A percentile compares a stretch with the other conserved stretches of the same genome.
Conservation (phyloP, 2,329 filamentous ascomycete genomes). For the Paraphoma sp. region DNA sequence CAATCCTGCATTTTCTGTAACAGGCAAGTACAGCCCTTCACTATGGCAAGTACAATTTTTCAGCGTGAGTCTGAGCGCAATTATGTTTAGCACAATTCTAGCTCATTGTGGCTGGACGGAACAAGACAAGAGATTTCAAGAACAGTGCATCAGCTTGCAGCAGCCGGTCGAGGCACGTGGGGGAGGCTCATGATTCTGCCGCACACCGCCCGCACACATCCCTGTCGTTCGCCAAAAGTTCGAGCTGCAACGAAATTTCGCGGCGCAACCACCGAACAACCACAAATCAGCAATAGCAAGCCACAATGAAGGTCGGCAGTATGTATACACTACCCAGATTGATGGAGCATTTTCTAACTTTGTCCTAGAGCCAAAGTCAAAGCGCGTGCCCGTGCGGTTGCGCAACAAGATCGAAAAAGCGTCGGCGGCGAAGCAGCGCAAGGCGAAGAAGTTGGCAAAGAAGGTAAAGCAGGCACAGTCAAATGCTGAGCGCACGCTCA, state of each 20-base stretch:
- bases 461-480: conserved; percentile 58
- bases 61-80: no score
- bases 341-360: conserved; percentile 8
- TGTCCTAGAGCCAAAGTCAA: conserved; percentile 84
- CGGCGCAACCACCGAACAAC: conserved; percentile 16
- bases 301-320: conserved; percentile 53
- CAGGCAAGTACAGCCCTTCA: neutral
- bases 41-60: no score
- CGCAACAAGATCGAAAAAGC: conserved; percentile 97
- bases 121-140: no score
- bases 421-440: conserved; percentile 87
- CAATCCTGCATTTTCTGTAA: neutral
- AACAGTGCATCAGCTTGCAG: neutral
- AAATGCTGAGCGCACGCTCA: conserved; percentile 20
- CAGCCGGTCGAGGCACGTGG: neutral
- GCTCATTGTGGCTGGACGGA: no score
- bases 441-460: conserved; percentile 86
- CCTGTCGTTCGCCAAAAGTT: conserved; percentile 23
- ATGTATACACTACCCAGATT: conserved; percentile 16
- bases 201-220: conserved; percentile 10
- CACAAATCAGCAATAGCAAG: conserved; percentile 16
- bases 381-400: conserved; percentile 86
- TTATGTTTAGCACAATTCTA: no score
- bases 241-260: conserved; percentile 28
- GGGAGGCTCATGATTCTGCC: conserved; percentile 15